Evolutionary conservation across 2,329 filamentous ascomycete genomes (phyloP), one percentile per base, ranked within the genome.

Genomic region (Metarhizium anisopliae): DNA sequence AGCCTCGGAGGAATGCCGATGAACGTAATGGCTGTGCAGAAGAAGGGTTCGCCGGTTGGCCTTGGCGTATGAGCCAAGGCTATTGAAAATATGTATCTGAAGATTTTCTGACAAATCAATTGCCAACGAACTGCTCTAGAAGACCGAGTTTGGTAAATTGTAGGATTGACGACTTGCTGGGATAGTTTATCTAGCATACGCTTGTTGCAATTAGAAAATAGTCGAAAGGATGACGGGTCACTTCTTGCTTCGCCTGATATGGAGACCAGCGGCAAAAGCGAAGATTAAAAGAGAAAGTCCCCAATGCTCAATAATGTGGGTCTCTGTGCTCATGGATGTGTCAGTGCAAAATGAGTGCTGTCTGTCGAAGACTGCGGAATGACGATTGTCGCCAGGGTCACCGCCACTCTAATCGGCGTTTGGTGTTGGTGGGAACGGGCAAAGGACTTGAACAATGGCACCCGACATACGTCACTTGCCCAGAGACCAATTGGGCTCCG

Each of bases 351-450:
- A 8, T 20, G 32, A 35, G 32, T 18, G n/a, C 30, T 3, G 32
- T 13, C 10, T 51, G 30, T 38, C 50, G 32, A 51, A 38, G 50
- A 38, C 50, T 51, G 8, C 47, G 53, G 52, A 58, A 59, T 58
- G 58, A 58, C 58, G 54, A 56, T 55, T 58, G 53, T 55, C 55
- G 54, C 54, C 56, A 56, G 58, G 51, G 51, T 55, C 53, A 56
- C 55, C 32, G 40, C 54, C 30, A 47, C 30, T 42, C 52, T 18
- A 45, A 20, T 25, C 7, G 52, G 52, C 50, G 50, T 52, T 49
- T 49, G 45, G 25, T 30, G 45, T 49, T 14, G 45, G 45, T 30
- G 45, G 45, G 45, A 49, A 49, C 43, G 30, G 50, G 47, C 32
- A 45, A 20, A 6, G 14, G 11, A 20, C 42, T 10, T 50, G 47